These are phyloP conservation scores for Talaromyces sp. DNA, from an alignment of 2,329 filamentous ascomycete species.

Conservation along the genomic window DNA sequence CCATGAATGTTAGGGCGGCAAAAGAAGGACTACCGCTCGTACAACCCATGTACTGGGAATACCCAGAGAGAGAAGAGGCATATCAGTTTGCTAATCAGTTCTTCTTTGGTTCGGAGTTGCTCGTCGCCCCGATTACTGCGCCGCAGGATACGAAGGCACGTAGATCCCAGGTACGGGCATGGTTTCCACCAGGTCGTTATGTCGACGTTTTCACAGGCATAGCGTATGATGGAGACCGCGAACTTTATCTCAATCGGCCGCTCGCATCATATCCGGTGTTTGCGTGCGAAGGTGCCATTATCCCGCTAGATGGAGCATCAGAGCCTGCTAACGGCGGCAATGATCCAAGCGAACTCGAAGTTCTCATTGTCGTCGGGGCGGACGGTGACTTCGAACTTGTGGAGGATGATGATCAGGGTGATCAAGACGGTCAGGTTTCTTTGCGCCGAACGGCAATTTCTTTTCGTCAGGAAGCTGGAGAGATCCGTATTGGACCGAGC, in stretches of 20 bases:
- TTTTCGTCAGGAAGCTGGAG: slow-evolving; percentile 2
- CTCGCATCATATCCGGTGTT: slow-evolving; percentile 54
- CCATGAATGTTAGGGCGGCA: slow-evolving; percentile 51
- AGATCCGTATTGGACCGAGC: slow-evolving; percentile 6
- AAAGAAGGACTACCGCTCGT: slow-evolving; percentile 52
- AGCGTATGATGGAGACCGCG: slow-evolving; percentile 57
- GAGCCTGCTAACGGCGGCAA: slow-evolving; percentile 21
- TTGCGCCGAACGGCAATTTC: slow-evolving; percentile 11
- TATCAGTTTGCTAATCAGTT: slow-evolving; percentile 59
- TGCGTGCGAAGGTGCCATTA: slow-evolving; percentile 55
- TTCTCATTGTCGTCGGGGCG: slow-evolving; percentile 38
- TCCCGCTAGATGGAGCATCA: slow-evolving; percentile 53
- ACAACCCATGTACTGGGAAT: slow-evolving; percentile 63
- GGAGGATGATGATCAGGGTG: slow-evolving; percentile 5
- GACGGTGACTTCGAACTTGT: slow-evolving; percentile 35
- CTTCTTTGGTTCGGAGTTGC: slow-evolving; percentile 55
- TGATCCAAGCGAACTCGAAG: slow-evolving; percentile 21
- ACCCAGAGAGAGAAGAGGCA: slow-evolving; percentile 51
- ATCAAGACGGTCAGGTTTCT: neutral
- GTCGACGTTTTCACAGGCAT: slow-evolving; percentile 59
- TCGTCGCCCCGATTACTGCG: slow-evolving; percentile 56
- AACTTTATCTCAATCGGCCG: slow-evolving; percentile 51
- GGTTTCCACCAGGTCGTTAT: slow-evolving; percentile 54
- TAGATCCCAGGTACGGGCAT: slow-evolving; percentile 50
- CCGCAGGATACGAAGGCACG: slow-evolving; percentile 49